A percentile compares a stretch with the other conserved stretches of the same genome.
phyloP scores from a whole-genome alignment of 257 asterid genomes.

The Striga asiatica region DNA sequence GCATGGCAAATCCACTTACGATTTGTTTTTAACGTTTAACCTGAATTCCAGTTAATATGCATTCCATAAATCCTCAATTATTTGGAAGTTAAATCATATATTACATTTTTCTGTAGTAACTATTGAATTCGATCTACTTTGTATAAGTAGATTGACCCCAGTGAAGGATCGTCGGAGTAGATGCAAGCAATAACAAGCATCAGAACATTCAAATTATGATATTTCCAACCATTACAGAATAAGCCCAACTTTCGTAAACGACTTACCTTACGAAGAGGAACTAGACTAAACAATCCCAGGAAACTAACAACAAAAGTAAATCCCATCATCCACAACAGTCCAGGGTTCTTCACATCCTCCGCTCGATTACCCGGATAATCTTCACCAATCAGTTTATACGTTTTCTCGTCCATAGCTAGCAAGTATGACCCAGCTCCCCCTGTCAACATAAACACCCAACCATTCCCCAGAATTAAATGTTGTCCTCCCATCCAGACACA shows the following conservation, averaged over 20 bases:
- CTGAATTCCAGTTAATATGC: no score
- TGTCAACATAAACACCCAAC: slow-evolving; percentile 23
- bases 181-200: neutral
- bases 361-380: slow-evolving; percentile 91
- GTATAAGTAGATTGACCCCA: neutral
- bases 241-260: neutral
- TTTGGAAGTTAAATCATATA: no score
- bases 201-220: neutral
- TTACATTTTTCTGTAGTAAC: neutral
- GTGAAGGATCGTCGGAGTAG: neutral
- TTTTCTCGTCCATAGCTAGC: slow-evolving; percentile 92
- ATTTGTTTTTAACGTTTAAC: neutral
- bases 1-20: no score
- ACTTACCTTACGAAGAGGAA: slow-evolving; percentile 85
- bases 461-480: neutral
- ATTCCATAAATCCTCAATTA: no score
- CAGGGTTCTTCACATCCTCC: slow-evolving; percentile 92
- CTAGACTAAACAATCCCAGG: slow-evolving; percentile 88
- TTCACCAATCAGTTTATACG: slow-evolving; percentile 75
- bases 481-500: slow-evolving; percentile 12
- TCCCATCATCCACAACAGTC: slow-evolving; percentile 88
- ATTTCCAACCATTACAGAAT: neutral
- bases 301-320: slow-evolving; percentile 80
- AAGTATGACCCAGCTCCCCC: slow-evolving; percentile 93
- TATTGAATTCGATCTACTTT: no score